Percentiles rank a stretch among this genome's conserved stretches.
These are phyloP conservation scores for Candida morakotiae DNA, from an alignment of 805 yeast species.

Conservation along the genomic window DNA sequence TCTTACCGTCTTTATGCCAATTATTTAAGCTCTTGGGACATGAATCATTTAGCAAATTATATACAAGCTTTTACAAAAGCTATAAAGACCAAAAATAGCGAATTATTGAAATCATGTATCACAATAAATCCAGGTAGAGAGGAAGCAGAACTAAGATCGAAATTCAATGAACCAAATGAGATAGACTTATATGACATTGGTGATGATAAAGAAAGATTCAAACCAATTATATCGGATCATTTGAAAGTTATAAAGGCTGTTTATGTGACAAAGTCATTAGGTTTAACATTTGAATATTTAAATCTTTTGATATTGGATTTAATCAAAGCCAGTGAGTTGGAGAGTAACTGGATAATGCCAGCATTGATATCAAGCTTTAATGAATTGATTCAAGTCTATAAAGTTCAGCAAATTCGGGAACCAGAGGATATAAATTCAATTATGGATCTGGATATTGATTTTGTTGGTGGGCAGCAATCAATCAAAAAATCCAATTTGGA, in stretches of 20 bases:
- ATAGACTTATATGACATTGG: constrained; percentile 32
- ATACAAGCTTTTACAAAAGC: constrained; percentile 19
- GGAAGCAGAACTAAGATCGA: constrained; percentile 28
- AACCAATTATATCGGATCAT: constrained; percentile 28
- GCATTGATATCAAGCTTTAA: constrained; percentile 38
- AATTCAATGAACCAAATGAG: constrained; percentile 34
- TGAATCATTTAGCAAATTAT: constrained; percentile 14
- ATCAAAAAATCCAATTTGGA: constrained; percentile 34
- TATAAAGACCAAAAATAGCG: constrained; percentile 15
- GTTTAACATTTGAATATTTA: constrained; percentile 27
- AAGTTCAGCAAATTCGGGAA: constrained; percentile 26
- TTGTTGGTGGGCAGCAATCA: constrained; percentile 14
- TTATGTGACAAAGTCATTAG: constrained; percentile 28
- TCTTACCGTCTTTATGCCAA: no score
- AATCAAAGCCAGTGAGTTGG: constrained; percentile 51
- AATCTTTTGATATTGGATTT: constrained; percentile 42
- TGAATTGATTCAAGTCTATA: constrained; percentile 38
- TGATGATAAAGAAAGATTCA: constrained; percentile 29
- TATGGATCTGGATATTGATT: constrained; percentile 13
- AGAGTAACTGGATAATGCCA: constrained; percentile 49
- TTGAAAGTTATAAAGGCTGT: constrained; percentile 32
- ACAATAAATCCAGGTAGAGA: constrained; percentile 31
- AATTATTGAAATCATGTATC: constrained; percentile 18
- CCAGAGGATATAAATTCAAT: constrained; percentile 19
- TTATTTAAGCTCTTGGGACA: no score